Conservation (phyloP, 2,329 filamentous ascomycete species). For the Fusarium guadeloupense region DNA sequence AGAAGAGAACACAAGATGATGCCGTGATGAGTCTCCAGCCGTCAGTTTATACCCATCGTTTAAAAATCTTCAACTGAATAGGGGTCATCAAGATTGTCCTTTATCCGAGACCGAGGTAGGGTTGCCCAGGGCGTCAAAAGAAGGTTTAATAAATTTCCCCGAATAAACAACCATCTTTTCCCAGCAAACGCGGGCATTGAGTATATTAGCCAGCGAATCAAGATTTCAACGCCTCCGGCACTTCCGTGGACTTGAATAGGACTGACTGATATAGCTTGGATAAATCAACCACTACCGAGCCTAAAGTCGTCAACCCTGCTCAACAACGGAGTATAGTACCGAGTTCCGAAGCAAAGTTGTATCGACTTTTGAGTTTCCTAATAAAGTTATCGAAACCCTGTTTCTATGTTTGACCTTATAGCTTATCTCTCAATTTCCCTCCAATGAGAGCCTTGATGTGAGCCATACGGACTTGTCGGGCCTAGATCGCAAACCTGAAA, state of each 20-base stretch:
- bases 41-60: conserved; percentile 21
- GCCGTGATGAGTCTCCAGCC: not conserved
- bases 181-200: not conserved
- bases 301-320: not conserved
- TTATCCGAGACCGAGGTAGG: not conserved
- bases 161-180: conserved; percentile 1
- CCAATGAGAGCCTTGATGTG: no score
- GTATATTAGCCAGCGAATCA: conserved; percentile 2
- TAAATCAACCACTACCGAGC: conserved; percentile 11
- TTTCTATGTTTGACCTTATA: no score
- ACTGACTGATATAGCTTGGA: not conserved
- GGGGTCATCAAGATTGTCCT: no score
- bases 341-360: no score
- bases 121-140: not conserved
- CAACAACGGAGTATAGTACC: no score
- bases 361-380: no score
- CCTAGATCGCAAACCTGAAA: no score
- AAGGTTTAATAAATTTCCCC: not conserved
- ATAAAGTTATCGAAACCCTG: no score
- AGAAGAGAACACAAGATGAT: not conserved
- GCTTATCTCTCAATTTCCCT: no score
- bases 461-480: no score
- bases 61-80: not conserved
- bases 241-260: conserved; percentile 14
- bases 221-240: conserved; percentile 15